Evolutionary conservation across 2,329 filamentous ascomycete species (phyloP).

Genomic region (Fragosphaeria purpurea): DNA sequence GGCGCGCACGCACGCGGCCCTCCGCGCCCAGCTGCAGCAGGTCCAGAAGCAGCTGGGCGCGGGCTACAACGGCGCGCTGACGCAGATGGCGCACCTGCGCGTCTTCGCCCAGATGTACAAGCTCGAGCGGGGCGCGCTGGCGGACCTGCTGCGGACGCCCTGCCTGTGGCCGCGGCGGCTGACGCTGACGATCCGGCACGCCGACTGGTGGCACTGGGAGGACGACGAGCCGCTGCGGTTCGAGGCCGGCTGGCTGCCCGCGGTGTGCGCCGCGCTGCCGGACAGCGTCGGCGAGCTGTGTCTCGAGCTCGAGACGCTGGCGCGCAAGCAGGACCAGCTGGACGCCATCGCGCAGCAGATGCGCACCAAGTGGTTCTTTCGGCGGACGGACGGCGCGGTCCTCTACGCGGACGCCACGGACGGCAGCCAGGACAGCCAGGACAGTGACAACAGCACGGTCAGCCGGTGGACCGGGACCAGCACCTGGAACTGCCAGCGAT

Average conservation of each 20-base stretch:
- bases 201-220: constrained; percentile 40
- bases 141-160: constrained; percentile 16
- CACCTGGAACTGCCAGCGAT: constrained; percentile 27
- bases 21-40: not conserved
- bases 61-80: constrained; percentile 17
- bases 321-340: constrained; percentile 34
- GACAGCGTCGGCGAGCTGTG: constrained; percentile 26
- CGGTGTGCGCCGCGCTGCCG: constrained; percentile 17
- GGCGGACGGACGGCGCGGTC: constrained; percentile 20
- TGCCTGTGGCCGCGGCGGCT: constrained; percentile 26
- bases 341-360: constrained; percentile 31
- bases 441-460: constrained; percentile 14
- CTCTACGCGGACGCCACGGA: constrained; percentile 20
- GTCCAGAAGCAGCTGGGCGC: constrained; percentile 14
- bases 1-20: not conserved
- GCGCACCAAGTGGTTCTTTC: constrained; percentile 25
- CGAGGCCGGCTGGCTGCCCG: constrained; percentile 26
- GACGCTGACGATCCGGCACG: constrained; percentile 37
- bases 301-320: constrained; percentile 38
- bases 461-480: constrained; percentile 35
- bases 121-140: constrained; percentile 23
- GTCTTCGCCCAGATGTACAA: constrained; percentile 33
- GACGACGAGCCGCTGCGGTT: constrained; percentile 25
- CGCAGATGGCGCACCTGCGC: constrained; percentile 23
- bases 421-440: not conserved